These are phyloP conservation scores for Amauroascus verrucosus DNA, from an alignment of 2,329 filamentous ascomycete species.

Conservation along the genomic window DNA sequence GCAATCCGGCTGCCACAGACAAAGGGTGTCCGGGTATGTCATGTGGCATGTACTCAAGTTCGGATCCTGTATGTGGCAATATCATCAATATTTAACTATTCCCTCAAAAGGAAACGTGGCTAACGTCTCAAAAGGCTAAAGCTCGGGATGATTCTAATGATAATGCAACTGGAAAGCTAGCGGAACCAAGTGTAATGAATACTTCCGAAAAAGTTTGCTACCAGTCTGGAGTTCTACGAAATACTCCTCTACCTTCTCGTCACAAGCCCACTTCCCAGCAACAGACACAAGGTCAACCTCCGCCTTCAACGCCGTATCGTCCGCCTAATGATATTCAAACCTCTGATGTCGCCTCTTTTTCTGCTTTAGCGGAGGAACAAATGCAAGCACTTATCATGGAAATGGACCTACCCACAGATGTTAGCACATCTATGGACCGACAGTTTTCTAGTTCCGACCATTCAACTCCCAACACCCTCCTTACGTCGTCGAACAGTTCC, in stretches of 20 bases:
- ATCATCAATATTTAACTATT: constrained; percentile 12
- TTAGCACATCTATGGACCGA: constrained; percentile 23
- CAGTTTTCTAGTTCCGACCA: constrained; percentile 27
- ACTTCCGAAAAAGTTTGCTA: background rate
- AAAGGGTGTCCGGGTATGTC: background rate
- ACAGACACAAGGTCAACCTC: background rate
- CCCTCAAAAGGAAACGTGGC: background rate
- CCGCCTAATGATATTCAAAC: background rate
- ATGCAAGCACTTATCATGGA: constrained; percentile 21
- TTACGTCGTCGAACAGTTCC: constrained; percentile 31
- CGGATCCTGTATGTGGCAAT: constrained; percentile 10
- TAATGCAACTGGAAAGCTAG: background rate
- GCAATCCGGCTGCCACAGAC: too few species aligned
- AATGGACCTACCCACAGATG: constrained; percentile 27
- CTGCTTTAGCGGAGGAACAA: constrained; percentile 8
- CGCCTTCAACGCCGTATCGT: background rate
- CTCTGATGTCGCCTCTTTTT: background rate
- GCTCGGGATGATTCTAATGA: background rate
- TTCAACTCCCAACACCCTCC: constrained; percentile 29
- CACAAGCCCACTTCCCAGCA: background rate
- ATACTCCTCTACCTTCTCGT: background rate
- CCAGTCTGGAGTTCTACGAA: background rate
- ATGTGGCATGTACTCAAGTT: constrained; percentile 24
- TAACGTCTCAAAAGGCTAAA: background rate
- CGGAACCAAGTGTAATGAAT: background rate